phyloP scores from a whole-genome alignment of 257 asterid species.

The Jacaranda mimosifolia region DNA sequence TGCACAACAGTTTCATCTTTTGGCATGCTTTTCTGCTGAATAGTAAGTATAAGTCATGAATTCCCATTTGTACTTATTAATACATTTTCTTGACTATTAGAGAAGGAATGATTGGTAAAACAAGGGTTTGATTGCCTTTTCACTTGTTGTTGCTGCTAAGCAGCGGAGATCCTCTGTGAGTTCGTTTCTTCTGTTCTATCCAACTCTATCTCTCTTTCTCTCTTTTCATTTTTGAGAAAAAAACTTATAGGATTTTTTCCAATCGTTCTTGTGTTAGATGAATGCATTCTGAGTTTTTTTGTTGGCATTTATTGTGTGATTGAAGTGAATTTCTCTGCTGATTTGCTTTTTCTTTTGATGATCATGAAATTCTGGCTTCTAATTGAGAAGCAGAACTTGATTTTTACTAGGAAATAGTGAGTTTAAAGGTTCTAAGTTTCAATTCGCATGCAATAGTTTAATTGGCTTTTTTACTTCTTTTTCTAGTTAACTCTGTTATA shows the following conservation, averaged over 20 bases:
- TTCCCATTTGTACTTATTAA: no score
- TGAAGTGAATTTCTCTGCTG: not conserved
- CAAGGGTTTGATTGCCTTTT: conserved; percentile 74
- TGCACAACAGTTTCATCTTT: no score
- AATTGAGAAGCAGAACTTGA: not conserved
- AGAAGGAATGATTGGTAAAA: no score
- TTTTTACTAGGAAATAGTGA: not conserved
- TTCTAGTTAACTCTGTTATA: not conserved
- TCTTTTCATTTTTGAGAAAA: not conserved
- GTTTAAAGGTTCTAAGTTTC: not conserved
- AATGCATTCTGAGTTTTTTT: not conserved
- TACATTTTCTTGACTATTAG: no score
- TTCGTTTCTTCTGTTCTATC: not conserved
- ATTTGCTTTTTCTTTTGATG: not conserved
- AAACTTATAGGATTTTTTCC: no score
- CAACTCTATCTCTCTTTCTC: not conserved
- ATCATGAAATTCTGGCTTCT: not conserved
- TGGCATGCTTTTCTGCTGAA: no score
- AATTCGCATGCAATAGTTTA: not conserved
- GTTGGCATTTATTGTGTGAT: not conserved
- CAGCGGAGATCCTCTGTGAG: conserved; percentile 73
- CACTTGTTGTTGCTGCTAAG: conserved; percentile 84
- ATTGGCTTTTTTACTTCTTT: not conserved
- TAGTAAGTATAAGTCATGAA: no score
- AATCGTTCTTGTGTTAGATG: no score